Evolutionary conservation across 805 yeast genomes (phyloP).

Genomic region (Cyberlindnera euphorbiae): DNA sequence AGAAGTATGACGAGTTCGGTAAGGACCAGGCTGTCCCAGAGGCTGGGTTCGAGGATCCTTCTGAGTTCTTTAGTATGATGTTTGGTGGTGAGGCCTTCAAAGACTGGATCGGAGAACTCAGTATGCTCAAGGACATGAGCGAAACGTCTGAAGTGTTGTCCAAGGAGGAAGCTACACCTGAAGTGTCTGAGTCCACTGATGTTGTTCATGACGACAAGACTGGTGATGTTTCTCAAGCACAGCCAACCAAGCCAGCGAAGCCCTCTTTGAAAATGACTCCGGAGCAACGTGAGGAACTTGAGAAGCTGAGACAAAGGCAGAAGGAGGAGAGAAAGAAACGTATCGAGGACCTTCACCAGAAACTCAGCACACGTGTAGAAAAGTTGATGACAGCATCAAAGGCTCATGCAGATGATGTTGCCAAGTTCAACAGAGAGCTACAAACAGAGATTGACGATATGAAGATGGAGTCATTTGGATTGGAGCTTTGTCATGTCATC

Average conservation of each 20-base stretch:
- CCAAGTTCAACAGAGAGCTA: constrained; percentile 46
- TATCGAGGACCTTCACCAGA: constrained; percentile 44
- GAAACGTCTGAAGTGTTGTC: constrained; percentile 49
- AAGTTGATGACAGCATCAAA: constrained; percentile 39
- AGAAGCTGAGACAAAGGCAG: constrained; percentile 49
- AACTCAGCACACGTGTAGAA: constrained; percentile 44
- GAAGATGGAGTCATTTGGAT: constrained; percentile 93
- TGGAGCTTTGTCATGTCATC: constrained; percentile 78
- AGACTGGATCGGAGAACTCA: constrained; percentile 75
- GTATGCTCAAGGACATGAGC: constrained; percentile 58
- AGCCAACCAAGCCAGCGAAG: constrained; percentile 1
- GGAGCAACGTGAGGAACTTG: constrained; percentile 46
- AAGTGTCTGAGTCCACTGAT: neutral
- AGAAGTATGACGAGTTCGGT: constrained; percentile 80
- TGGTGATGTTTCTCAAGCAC: no score
- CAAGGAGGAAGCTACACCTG: constrained; percentile 16
- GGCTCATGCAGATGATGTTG: constrained; percentile 41
- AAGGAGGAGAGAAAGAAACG: constrained; percentile 45
- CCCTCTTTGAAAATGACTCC: constrained; percentile 23
- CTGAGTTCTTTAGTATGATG: constrained; percentile 75
- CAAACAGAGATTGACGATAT: constrained; percentile 67
- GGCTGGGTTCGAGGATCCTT: constrained; percentile 77
- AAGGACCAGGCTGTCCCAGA: constrained; percentile 68
- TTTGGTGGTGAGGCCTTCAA: constrained; percentile 81
- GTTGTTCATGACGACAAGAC: neutral